phyloP scores from a whole-genome alignment of 257 asterid species.

The Asclepias syriaca region DNA sequence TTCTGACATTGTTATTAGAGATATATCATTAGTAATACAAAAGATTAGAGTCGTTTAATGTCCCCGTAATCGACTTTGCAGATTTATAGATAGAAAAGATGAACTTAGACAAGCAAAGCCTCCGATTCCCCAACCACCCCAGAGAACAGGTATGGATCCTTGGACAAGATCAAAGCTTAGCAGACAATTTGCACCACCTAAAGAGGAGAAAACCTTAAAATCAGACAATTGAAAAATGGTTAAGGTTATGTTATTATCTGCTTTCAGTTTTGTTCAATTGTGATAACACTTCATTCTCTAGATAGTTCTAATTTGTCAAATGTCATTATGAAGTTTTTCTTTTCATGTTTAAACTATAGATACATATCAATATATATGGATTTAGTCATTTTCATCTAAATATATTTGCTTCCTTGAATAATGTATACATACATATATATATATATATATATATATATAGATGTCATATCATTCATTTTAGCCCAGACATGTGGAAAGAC shows the following conservation, averaged over 20 bases:
- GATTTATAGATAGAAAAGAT: constrained; percentile 92
- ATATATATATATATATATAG: too few species aligned
- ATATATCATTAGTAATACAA: neutral
- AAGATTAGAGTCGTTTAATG: neutral
- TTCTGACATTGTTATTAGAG: too few species aligned
- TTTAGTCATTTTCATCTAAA: too few species aligned
- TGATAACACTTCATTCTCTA: neutral
- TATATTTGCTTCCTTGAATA: too few species aligned
- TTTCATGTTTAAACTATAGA: too few species aligned
- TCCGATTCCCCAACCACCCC: constrained; percentile 65
- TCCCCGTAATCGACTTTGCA: constrained; percentile 15
- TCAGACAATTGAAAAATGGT: constrained; percentile 27
- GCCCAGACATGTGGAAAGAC: too few species aligned
- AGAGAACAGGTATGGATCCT: constrained; percentile 74
- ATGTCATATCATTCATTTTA: too few species aligned
- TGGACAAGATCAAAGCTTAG: constrained; percentile 93
- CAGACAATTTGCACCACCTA: constrained; percentile 78
- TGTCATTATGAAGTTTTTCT: too few species aligned
- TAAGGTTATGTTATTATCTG: neutral
- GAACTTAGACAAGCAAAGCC: constrained; percentile 88
- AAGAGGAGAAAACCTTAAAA: constrained; percentile 54
- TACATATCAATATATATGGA: too few species aligned
- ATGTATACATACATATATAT: too few species aligned
- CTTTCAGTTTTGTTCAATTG: neutral
- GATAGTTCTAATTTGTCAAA: too few species aligned